These are phyloP conservation scores for Chalciporus chontae DNA, from an alignment of 768 basidiomycete genomes.

Conservation along the genomic window DNA sequence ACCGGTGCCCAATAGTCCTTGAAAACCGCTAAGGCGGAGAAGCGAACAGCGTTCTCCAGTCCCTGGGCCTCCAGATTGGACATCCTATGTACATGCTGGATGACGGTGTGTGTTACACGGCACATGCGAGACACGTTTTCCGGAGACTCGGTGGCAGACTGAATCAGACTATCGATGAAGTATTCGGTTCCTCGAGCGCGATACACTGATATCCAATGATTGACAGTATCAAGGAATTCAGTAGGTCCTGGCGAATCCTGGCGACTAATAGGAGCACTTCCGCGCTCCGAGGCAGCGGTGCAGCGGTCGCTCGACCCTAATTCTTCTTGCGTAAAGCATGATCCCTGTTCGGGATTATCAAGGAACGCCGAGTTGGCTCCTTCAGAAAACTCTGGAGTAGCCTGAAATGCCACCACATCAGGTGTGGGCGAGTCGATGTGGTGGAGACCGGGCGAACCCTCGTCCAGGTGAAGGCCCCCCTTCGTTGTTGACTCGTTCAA, in stretches of 20 bases:
- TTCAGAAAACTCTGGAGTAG: background rate
- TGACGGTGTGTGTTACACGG: constrained; percentile 12
- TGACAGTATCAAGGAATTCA: constrained; percentile 14
- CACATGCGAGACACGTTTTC: constrained; percentile 14
- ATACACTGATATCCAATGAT: constrained; percentile 22
- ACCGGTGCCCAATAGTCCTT: constrained; percentile 15
- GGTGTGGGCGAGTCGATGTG: constrained; percentile 1
- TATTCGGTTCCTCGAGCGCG: constrained; percentile 10
- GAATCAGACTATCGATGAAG: constrained; percentile 17
- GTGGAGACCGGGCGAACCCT: constrained; percentile 3
- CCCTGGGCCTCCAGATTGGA: constrained; percentile 11
- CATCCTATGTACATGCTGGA: constrained; percentile 1
- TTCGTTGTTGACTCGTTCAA: background rate
- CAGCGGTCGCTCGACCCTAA: background rate
- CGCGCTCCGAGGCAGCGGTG: constrained; percentile 9
- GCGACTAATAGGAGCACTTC: constrained; percentile 9
- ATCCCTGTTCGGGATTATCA: background rate
- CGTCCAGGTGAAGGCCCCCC: background rate
- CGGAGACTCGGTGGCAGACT: constrained; percentile 11
- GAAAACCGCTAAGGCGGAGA: constrained; percentile 12
- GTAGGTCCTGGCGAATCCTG: background rate
- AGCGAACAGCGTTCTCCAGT: constrained; percentile 14
- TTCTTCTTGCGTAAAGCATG: background rate
- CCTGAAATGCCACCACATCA: background rate
- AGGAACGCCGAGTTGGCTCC: background rate